These are phyloP conservation scores for Annulohypoxylon truncatum DNA, from an alignment of 2,329 filamentous ascomycete genomes.

Conservation along the genomic window DNA sequence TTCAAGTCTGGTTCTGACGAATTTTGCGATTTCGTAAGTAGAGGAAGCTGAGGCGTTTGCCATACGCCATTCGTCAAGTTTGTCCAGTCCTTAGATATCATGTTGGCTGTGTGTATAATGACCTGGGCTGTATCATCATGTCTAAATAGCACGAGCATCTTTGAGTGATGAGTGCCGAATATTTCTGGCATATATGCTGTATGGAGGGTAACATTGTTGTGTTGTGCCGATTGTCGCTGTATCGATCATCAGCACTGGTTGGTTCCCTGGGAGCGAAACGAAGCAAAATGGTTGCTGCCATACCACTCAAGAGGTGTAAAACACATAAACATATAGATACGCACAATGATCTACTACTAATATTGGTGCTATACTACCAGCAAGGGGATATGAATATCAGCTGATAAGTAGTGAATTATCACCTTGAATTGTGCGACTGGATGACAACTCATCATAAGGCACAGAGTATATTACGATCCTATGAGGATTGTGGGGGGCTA, in stretches of 20 bases:
- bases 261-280: neutral
- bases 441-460: neutral
- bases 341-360: neutral
- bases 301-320: neutral
- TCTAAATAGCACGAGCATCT: conserved; percentile 87
- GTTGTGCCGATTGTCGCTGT: conserved; percentile 70
- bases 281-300: neutral
- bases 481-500: neutral
- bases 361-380: neutral
- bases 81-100: conserved; percentile 88
- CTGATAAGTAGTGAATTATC: neutral
- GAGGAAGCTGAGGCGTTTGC: conserved; percentile 77
- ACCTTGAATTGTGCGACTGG: neutral
- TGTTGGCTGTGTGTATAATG: conserved; percentile 89
- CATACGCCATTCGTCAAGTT: conserved; percentile 90
- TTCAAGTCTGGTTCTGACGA: conserved; percentile 38
- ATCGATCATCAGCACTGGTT: conserved; percentile 23
- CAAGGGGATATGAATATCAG: neutral
- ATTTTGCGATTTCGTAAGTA: conserved; percentile 45
- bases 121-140: conserved; percentile 82
- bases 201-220: conserved; percentile 76
- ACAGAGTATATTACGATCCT: neutral
- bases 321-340: neutral
- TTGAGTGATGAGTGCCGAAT: conserved; percentile 87
- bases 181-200: conserved; percentile 83